Conservation (phyloP, 2,329 filamentous ascomycete genomes). For the Penicillium concentricum region DNA sequence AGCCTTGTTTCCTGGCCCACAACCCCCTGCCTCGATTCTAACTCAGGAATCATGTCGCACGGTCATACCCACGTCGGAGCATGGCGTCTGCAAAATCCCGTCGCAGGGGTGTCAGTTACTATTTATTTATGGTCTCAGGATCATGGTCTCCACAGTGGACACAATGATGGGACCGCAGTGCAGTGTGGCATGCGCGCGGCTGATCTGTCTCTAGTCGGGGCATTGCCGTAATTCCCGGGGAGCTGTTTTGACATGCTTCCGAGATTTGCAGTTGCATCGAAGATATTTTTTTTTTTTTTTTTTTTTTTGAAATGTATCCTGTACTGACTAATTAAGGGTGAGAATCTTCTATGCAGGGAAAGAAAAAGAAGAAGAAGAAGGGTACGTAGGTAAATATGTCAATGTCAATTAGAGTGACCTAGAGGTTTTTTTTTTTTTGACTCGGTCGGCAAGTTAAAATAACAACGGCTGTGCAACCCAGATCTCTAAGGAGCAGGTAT, state of each 20-base stretch:
- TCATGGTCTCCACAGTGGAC: constrained; percentile 17
- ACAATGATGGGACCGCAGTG: neutral
- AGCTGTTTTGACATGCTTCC: constrained; percentile 5
- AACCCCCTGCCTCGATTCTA: constrained; percentile 2
- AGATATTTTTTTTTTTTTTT: neutral
- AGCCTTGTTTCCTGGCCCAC: neutral
- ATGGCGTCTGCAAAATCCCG: constrained; percentile 12
- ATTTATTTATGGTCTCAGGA: constrained; percentile 4
- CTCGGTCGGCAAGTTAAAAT: constrained; percentile 9
- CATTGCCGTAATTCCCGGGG: constrained; percentile 2
- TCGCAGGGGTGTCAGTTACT: constrained; percentile 1
- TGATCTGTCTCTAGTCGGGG: constrained; percentile 13
- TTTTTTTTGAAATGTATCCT: neutral
- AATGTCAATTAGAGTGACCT: neutral
- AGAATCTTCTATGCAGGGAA: neutral
- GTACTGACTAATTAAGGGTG: neutral
- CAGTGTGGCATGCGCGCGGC: constrained; percentile 21
- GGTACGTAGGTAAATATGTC: neutral
- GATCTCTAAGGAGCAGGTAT: neutral
- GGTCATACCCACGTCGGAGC: constrained; percentile 11
- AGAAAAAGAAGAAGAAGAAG: neutral
- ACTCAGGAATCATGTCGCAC: constrained; percentile 8
- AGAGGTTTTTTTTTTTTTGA: too few relatives aligned
- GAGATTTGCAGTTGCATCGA: neutral
- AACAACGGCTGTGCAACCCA: constrained; percentile 17